phyloP scores from a whole-genome alignment of 108 stramenopile species.

The Discostella stelligeroides region DNA sequence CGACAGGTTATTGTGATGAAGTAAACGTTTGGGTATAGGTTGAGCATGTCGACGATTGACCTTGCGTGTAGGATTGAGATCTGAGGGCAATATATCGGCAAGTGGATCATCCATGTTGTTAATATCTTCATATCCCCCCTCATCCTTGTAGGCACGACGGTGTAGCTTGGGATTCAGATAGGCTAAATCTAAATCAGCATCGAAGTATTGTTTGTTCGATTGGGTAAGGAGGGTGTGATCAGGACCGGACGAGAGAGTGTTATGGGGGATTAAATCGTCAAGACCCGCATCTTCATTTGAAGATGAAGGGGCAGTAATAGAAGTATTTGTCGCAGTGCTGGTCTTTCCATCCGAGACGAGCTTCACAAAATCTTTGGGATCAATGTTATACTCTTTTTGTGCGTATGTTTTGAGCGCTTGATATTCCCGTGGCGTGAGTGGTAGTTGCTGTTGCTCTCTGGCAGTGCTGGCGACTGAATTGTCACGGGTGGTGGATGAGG shows the following conservation, averaged over 20 bases:
- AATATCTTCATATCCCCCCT: slow-evolving; percentile 21
- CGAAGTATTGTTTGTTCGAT: slow-evolving; percentile 15
- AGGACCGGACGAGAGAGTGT: slow-evolving; percentile 24
- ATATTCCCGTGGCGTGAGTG: slow-evolving; percentile 65
- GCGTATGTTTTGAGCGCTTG: slow-evolving; percentile 60
- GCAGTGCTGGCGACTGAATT: slow-evolving; percentile 19
- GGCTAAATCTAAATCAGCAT: slow-evolving; percentile 56
- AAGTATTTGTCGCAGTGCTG: too few species aligned
- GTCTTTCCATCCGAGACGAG: slow-evolving; percentile 34
- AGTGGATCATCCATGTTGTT: slow-evolving; percentile 74
- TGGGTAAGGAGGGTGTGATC: slow-evolving; percentile 2
- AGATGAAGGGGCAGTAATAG: too few species aligned
- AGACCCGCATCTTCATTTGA: not conserved
- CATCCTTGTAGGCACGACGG: slow-evolving; percentile 48
- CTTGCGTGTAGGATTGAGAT: slow-evolving; percentile 70
- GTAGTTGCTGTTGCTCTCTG: slow-evolving; percentile 47
- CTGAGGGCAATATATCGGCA: slow-evolving; percentile 72
- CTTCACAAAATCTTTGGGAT: slow-evolving; percentile 61
- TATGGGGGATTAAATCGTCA: slow-evolving; percentile 50
- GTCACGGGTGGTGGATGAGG: slow-evolving; percentile 53
- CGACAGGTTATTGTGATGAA: slow-evolving; percentile 85
- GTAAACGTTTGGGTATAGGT: slow-evolving; percentile 55
- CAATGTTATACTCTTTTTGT: slow-evolving; percentile 49
- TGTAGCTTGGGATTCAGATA: slow-evolving; percentile 25
- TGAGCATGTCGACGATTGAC: slow-evolving; percentile 79